phyloP scores from a whole-genome alignment of 1,139 yeast genomes.

The Nakaseomyces bracarensis region DNA sequence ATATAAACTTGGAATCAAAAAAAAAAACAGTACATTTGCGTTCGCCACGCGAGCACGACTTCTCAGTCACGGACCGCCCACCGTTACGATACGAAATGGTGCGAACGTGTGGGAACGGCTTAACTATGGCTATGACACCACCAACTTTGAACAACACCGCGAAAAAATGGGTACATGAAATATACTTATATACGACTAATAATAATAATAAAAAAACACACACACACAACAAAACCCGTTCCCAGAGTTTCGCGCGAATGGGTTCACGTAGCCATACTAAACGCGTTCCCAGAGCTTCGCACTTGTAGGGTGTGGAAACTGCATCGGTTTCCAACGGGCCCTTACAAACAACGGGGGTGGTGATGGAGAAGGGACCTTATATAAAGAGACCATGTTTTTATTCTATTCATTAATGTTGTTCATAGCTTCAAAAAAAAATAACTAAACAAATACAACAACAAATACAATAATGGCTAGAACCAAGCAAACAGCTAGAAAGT shows the following conservation, averaged over 20 bases:
- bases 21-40: too few relatives aligned
- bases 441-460: background rate
- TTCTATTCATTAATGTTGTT: background rate
- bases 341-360: background rate
- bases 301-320: background rate
- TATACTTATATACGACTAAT: too few relatives aligned
- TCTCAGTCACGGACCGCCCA: background rate
- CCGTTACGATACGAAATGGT: conserved; percentile 4
- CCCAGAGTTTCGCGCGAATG: conserved; percentile 9
- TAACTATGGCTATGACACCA: background rate
- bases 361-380: too few relatives aligned
- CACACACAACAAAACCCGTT: too few relatives aligned
- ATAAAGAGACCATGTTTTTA: too few relatives aligned
- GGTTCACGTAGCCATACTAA: conserved; percentile 10
- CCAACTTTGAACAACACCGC: too few relatives aligned
- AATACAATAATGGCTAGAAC: conserved; percentile 78
- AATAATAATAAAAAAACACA: too few relatives aligned
- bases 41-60: too few relatives aligned
- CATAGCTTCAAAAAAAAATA: background rate
- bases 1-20: too few relatives aligned
- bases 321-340: background rate
- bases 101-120: conserved; percentile 5
- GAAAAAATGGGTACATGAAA: conserved; percentile 5
- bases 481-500: conserved; percentile 97
- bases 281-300: conserved; percentile 11